phyloP scores from a whole-genome alignment of 169 alveolate genomes.

The Plasmodium gonderi region DNA sequence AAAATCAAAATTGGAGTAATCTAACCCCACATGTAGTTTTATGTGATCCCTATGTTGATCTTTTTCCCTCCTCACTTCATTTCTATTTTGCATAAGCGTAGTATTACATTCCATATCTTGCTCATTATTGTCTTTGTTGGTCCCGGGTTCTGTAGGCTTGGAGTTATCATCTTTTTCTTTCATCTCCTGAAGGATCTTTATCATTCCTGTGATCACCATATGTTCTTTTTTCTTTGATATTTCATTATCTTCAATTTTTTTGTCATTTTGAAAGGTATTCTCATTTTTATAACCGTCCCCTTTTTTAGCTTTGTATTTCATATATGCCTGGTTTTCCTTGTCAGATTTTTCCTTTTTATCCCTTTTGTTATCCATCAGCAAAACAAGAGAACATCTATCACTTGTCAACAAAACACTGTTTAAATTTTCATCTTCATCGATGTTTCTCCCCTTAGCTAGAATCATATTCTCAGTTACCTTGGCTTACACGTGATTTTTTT shows the following conservation, averaged over 20 bases:
- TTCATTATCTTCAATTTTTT: not conserved
- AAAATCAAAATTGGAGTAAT: conserved; percentile 38
- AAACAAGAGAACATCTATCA: conserved; percentile 71
- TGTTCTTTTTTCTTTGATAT: not conserved
- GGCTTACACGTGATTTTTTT: not conserved
- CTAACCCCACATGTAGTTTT: conserved; percentile 55
- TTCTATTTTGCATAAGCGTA: not conserved
- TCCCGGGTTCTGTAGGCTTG: not conserved
- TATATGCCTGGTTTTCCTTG: not conserved
- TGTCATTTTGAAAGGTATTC: no score
- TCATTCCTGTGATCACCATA: not conserved
- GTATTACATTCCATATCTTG: not conserved
- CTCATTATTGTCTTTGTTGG: not conserved
- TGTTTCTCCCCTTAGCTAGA: not conserved
- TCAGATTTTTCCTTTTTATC: conserved; percentile 8
- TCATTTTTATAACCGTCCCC: not conserved
- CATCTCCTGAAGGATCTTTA: not conserved
- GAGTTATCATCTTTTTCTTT: not conserved
- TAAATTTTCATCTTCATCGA: not conserved
- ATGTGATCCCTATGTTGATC: not conserved
- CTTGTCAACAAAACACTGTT: conserved; percentile 1
- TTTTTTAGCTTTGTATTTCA: not conserved
- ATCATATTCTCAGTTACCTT: conserved; percentile 6
- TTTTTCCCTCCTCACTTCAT: not conserved
- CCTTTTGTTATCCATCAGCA: conserved; percentile 12